These are phyloP conservation scores for Russula vinacea DNA, from an alignment of 768 basidiomycete species.

Conservation along the genomic window DNA sequence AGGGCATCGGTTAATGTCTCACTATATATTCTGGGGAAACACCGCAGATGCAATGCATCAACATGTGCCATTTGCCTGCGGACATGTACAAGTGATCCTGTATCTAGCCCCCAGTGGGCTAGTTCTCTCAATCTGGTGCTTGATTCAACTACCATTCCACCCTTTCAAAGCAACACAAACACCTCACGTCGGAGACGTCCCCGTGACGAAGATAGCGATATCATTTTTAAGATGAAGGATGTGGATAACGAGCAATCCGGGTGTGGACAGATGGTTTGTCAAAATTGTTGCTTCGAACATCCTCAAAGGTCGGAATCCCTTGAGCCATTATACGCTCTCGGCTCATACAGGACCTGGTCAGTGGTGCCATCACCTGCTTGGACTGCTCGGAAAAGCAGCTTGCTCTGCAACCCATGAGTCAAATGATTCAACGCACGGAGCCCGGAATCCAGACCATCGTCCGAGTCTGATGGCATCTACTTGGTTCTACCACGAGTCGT, in stretches of 20 bases:
- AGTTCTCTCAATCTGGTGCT: constrained; percentile 37
- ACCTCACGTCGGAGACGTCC: constrained; percentile 16
- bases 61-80: constrained; percentile 48
- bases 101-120: constrained; percentile 35
- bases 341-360: constrained; percentile 9
- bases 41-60: constrained; percentile 40
- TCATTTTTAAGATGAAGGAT: neutral
- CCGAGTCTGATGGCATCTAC: neutral
- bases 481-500: neutral
- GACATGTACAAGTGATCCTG: constrained; percentile 40
- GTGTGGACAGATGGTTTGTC: constrained; percentile 44
- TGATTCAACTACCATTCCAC: constrained; percentile 36
- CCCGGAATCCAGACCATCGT: neutral
- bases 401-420: neutral
- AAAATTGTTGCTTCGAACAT: constrained; percentile 47
- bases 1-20: neutral
- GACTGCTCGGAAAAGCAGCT: constrained; percentile 16
- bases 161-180: constrained; percentile 30
- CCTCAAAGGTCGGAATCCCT: constrained; percentile 39
- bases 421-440: neutral
- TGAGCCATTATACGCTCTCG: neutral
- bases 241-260: constrained; percentile 32
- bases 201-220: constrained; percentile 18
- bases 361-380: constrained; percentile 17
- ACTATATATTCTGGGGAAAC: neutral